These are phyloP conservation scores for Ustilago esculenta DNA, from an alignment of 1,284 basidiomycete genomes.

Conservation along the genomic window DNA sequence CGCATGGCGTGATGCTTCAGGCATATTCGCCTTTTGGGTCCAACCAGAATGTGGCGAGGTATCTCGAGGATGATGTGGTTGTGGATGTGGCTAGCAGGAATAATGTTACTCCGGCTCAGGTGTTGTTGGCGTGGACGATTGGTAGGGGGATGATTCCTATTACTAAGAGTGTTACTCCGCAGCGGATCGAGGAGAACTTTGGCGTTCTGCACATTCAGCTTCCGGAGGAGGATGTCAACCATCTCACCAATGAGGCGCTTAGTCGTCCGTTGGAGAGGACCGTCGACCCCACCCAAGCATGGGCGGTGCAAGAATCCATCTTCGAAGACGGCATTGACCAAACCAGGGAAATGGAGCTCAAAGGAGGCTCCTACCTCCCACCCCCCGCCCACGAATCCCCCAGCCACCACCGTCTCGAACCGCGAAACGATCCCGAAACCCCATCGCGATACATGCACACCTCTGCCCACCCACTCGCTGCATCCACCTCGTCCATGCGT, in stretches of 20 bases:
- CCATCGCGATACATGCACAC: slow-evolving; percentile 42
- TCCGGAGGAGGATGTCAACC: slow-evolving; percentile 53
- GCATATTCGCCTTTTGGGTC: slow-evolving; percentile 59
- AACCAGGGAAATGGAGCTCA: slow-evolving; percentile 52
- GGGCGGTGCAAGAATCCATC: slow-evolving; percentile 58
- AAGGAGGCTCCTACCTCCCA: slow-evolving; percentile 44
- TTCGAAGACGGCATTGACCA: slow-evolving; percentile 61
- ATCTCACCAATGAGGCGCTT: slow-evolving; percentile 53
- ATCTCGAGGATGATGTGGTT: slow-evolving; percentile 51
- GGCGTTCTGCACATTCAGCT: slow-evolving; percentile 39
- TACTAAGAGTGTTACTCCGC: slow-evolving; percentile 46
- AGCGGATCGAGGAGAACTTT: slow-evolving; percentile 58
- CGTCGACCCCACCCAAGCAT: slow-evolving; percentile 55
- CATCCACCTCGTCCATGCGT: slow-evolving; percentile 14
- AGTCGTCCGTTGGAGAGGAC: slow-evolving; percentile 54
- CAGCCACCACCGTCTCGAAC: slow-evolving; percentile 52
- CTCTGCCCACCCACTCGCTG: slow-evolving; percentile 35
- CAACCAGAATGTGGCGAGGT: slow-evolving; percentile 49
- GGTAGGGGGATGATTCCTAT: slow-evolving; percentile 57
- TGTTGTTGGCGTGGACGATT: slow-evolving; percentile 54
- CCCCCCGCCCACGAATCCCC: slow-evolving; percentile 52
- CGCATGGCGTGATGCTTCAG: slow-evolving; percentile 50
- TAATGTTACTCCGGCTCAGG: slow-evolving; percentile 59
- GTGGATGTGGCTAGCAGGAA: slow-evolving; percentile 55
- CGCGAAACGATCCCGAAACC: slow-evolving; percentile 51